Evolutionary conservation across 179 eudicot species (phyloP).

Genomic region (Heliamphora pulchella): DNA sequence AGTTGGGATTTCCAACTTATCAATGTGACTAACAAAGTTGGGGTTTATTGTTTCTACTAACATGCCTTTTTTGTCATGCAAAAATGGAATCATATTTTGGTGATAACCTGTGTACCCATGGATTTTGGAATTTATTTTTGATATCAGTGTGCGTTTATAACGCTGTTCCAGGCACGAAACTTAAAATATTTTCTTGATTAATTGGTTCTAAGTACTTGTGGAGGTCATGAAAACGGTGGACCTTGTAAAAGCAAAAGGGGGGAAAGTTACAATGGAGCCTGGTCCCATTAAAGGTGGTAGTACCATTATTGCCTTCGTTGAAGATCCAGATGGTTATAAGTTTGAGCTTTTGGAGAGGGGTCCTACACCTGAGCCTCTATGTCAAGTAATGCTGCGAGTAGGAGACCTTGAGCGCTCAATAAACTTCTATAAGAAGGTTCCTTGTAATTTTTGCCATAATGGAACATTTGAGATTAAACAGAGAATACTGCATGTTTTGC

Average conservation of each 20-base stretch:
- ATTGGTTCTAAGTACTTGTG: neutral
- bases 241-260: slow-evolving; percentile 55
- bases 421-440: slow-evolving; percentile 54
- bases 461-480: neutral
- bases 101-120: neutral
- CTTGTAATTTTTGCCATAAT: neutral
- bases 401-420: slow-evolving; percentile 64
- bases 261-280: slow-evolving; percentile 57
- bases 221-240: slow-evolving; percentile 54
- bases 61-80: neutral
- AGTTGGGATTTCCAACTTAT: neutral
- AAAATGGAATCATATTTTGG: neutral
- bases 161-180: neutral
- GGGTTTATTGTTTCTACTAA: neutral
- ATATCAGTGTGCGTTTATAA: neutral
- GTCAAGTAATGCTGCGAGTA: slow-evolving; percentile 65
- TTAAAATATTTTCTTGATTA: neutral
- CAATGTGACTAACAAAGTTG: neutral
- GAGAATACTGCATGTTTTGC: neutral
- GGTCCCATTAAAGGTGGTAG: slow-evolving; percentile 48
- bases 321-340: slow-evolving; percentile 64
- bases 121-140: neutral
- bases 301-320: slow-evolving; percentile 35
- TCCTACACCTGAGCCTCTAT: slow-evolving; percentile 43
- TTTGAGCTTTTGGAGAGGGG: slow-evolving; percentile 57